Base-by-base conservation (phyloP, 495 filamentous ascomycete species). In the Acidiella bohemica region DNA sequence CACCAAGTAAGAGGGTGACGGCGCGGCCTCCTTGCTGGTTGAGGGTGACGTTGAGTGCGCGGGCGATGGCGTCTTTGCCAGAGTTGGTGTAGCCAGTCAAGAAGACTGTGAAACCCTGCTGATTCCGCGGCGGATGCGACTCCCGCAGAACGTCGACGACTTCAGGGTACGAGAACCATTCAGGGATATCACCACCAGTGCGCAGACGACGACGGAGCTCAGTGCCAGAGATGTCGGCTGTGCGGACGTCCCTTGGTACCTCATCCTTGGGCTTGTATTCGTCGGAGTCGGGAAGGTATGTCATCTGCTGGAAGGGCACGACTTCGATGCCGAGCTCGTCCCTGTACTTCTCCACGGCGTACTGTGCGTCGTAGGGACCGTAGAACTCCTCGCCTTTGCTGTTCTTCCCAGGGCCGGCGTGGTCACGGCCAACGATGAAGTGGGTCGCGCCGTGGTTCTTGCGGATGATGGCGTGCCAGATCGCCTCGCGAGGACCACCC, bases 91-190 rank as follows among this genome's bases (percentile, higher is more conserved):
- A 95, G 47, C 90, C 90, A 8, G 92, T 96, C 32, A 97, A 70
- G 76, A 97, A 93, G 65, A 97, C 76, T 36, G 92, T 96, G 73
- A 96, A 96, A 46, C 90, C 90, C 68, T 97, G 92, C 53, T 72
- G 66, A 54, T 72, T 76, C 44, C 90, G 78, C 26, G 92, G 75
- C 6, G 87, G 92, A 63, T 93, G 86, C 46, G 86, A 93, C 65
- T 97, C 83, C 49, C 90, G 72, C 36, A 97, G 78, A 32, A 96
- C 90, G 60, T 76, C 78, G 62, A 97, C 90, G 48, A 97, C 92
- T 67, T 97, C 92, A 42, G 92, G 86, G 67, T 97, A 97, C 16
- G 90, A 96, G 72, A 97, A 97, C 90, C 90, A 97, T 60, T 92
- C 85, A 41, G 90, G 90, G 56, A 97, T 97, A 48, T 93, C 84